These are phyloP conservation scores for Ogataea methanolica DNA, from an alignment of 805 yeast genomes.

Conservation along the genomic window DNA sequence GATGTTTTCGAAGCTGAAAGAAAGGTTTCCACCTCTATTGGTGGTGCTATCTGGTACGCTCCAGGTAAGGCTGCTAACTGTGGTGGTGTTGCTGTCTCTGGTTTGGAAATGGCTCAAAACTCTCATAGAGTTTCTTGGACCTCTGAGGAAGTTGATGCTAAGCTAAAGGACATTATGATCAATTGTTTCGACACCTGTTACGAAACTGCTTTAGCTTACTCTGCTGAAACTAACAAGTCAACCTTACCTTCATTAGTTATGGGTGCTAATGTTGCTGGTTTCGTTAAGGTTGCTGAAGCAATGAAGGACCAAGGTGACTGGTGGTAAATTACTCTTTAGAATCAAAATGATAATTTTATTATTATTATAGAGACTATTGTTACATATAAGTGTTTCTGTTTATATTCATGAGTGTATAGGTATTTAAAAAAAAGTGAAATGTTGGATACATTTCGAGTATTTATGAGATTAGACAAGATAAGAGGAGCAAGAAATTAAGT, in stretches of 20 bases:
- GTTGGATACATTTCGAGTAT: no score
- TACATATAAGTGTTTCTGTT: background rate
- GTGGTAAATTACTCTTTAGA: constrained; percentile 23
- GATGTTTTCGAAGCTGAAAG: constrained; percentile 87
- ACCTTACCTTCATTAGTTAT: constrained; percentile 90
- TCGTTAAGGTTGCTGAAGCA: constrained; percentile 97
- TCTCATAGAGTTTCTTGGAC: constrained; percentile 92
- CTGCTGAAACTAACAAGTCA: constrained; percentile 59
- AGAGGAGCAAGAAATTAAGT: background rate
- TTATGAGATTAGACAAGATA: background rate
- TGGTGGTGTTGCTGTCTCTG: constrained; percentile 99
- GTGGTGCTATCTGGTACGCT: constrained; percentile 86
- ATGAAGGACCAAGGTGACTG: constrained; percentile 95
- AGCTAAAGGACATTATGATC: constrained; percentile 89
- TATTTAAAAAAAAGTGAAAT: no score
- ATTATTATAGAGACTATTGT: background rate
- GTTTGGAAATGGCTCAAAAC: constrained; percentile 99
- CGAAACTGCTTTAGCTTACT: constrained; percentile 76
- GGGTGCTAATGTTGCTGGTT: constrained; percentile 99
- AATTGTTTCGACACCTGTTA: constrained; percentile 91
- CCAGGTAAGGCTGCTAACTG: constrained; percentile 99
- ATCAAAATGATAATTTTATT: background rate
- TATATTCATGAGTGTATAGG: no score
- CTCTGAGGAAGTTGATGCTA: constrained; percentile 84
- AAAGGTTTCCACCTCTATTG: constrained; percentile 35